Conservation (phyloP, 257 asterid genomes). For the Solanum bulbocastanum region DNA sequence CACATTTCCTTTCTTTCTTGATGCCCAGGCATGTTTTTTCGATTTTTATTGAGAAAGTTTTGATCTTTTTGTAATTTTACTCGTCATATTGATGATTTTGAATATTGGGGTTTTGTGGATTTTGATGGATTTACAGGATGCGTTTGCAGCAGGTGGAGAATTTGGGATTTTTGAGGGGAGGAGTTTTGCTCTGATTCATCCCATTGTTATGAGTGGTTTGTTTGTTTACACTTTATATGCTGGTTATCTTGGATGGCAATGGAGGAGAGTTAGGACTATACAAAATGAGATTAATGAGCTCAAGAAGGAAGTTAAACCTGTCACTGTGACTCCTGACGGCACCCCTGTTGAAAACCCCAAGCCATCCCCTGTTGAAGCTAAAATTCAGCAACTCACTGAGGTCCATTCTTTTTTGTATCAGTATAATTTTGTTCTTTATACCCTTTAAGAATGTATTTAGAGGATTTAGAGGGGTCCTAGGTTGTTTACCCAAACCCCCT, state of each 20-base stretch:
- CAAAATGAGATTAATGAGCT: constrained; percentile 72
- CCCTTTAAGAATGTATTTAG: not conserved
- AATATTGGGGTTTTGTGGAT: not conserved
- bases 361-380: constrained; percentile 64
- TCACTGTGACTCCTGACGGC: constrained; percentile 64
- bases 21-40: constrained; percentile 34
- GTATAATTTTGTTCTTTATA: not conserved
- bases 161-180: constrained; percentile 88
- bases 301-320: constrained; percentile 66
- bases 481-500: not conserved
- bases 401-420: constrained; percentile 11
- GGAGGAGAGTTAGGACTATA: constrained; percentile 81
- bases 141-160: constrained; percentile 72
- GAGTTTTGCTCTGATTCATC: constrained; percentile 67
- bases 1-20: constrained; percentile 50
- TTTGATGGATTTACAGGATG: constrained; percentile 36
- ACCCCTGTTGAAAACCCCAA: constrained; percentile 26
- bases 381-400: constrained; percentile 83
- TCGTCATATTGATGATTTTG: not conserved
- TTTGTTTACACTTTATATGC: constrained; percentile 69
- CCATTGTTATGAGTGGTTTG: constrained; percentile 63
- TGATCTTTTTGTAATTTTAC: not conserved
- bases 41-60: not conserved
- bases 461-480: not conserved
- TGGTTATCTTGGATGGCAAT: constrained; percentile 97